phyloP scores from a whole-genome alignment of 768 basidiomycete species.

The Macrolepiota albuminosa region DNA sequence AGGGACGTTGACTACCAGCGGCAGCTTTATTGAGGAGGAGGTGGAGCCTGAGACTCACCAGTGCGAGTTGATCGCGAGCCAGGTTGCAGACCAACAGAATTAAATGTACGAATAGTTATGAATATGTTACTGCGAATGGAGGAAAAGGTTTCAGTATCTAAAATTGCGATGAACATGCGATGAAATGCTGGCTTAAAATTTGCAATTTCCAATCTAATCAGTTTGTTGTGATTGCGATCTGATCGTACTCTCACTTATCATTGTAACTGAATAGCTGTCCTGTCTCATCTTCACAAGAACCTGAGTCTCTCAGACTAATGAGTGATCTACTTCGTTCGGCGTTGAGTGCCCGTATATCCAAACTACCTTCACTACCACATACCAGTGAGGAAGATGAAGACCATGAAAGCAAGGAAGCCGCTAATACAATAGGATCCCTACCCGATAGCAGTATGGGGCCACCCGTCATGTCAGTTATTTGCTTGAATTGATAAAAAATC shows the following conservation, averaged over 20 bases:
- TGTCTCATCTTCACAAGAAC: background rate
- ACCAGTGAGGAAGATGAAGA: constrained; percentile 30
- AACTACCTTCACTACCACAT: constrained; percentile 58
- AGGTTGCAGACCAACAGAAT: constrained; percentile 10
- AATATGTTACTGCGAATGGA: background rate
- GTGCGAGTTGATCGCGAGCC: constrained; percentile 23
- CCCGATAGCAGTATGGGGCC: constrained; percentile 57
- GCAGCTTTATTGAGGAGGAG: constrained; percentile 38
- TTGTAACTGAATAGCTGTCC: background rate
- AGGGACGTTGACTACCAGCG: constrained; percentile 25
- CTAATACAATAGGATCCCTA: constrained; percentile 56
- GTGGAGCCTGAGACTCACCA: constrained; percentile 29
- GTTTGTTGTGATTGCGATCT: background rate
- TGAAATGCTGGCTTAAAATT: too few species aligned
- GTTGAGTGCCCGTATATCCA: constrained; percentile 68
- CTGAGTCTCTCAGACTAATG: constrained; percentile 31
- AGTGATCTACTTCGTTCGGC: constrained; percentile 75
- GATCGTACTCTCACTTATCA: background rate
- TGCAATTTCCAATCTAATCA: background rate
- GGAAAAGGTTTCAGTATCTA: background rate
- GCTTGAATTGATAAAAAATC: constrained; percentile 7
- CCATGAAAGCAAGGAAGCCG: constrained; percentile 52
- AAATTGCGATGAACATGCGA: background rate
- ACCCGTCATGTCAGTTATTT: constrained; percentile 51
- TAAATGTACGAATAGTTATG: background rate